Conservation (phyloP, 768 basidiomycete species). For the Tulasnella sp. region DNA sequence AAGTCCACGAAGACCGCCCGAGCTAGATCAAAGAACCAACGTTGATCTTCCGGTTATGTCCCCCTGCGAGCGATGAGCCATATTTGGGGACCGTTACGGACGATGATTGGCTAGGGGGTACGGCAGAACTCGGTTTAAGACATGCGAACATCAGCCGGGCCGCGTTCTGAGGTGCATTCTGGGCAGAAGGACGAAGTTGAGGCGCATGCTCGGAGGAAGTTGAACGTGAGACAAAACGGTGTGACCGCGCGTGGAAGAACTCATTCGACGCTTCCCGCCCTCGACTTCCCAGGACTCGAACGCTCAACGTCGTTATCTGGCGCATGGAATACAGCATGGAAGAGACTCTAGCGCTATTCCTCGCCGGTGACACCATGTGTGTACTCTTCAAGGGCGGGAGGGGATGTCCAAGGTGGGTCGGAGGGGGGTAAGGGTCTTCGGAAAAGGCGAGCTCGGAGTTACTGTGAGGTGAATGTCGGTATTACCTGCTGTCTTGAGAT, state of each 20-base stretch:
- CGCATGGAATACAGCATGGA: not conserved
- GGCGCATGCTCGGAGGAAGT: slow-evolving; percentile 5
- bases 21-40: not conserved
- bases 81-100: not conserved
- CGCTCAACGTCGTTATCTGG: not conserved
- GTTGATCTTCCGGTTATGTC: not conserved
- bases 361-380: not conserved
- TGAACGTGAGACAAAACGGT: not conserved
- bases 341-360: not conserved
- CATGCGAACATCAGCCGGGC: not conserved
- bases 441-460: not conserved
- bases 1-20: not conserved
- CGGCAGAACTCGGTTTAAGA: not conserved
- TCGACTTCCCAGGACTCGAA: not conserved
- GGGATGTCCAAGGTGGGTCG: not conserved
- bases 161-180: not conserved
- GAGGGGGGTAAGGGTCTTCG: not conserved
- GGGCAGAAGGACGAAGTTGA: not conserved
- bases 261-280: not conserved
- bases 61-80: not conserved
- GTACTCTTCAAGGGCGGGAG: not conserved
- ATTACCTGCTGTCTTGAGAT: not conserved
- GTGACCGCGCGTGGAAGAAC: not conserved
- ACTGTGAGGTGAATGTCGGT: not conserved
- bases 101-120: not conserved